Conservation (phyloP, 1,139 yeast genomes). For the Yamadazyma jaroonii region DNA sequence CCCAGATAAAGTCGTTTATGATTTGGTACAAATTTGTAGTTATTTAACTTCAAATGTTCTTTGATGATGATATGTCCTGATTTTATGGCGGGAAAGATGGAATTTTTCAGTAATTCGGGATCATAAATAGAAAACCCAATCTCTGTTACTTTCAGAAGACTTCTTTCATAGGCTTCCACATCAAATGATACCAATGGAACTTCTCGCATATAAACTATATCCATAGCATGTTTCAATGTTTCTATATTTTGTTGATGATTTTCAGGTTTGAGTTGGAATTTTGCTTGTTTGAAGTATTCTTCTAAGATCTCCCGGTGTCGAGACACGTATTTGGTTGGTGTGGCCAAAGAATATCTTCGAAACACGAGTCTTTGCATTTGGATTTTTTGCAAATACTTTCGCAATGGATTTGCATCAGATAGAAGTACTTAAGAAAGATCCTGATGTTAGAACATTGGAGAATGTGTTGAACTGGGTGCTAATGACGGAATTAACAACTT, state of each 20-base stretch:
- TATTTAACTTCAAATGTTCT: conserved; percentile 46
- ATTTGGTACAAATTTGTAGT: conserved; percentile 63
- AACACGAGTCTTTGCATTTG: too few species aligned
- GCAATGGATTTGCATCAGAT: conserved; percentile 1
- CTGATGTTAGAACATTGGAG: conserved; percentile 10
- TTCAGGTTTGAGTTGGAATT: conserved; percentile 19
- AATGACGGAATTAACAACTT: background rate
- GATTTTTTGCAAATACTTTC: too few species aligned
- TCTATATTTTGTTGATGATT: conserved; percentile 14
- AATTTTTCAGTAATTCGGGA: conserved; percentile 42
- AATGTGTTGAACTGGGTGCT: background rate
- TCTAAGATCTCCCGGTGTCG: conserved; percentile 4
- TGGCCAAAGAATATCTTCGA: background rate
- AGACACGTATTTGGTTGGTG: background rate
- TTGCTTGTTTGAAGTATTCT: conserved; percentile 17
- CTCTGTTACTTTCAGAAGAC: conserved; percentile 53
- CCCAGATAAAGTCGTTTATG: conserved; percentile 56
- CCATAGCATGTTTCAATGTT: conserved; percentile 23
- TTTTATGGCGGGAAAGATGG: conserved; percentile 44
- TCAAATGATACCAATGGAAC: conserved; percentile 56
- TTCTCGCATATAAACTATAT: conserved; percentile 26
- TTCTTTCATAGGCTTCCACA: conserved; percentile 63
- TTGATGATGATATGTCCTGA: conserved; percentile 57
- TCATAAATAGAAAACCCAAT: conserved; percentile 69
- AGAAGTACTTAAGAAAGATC: conserved; percentile 19